Percentiles rank a stretch among this genome's conserved stretches.
Conservation (phyloP, 371 early-diverging fungal genomes). For the Mucor lusitanicus region DNA sequence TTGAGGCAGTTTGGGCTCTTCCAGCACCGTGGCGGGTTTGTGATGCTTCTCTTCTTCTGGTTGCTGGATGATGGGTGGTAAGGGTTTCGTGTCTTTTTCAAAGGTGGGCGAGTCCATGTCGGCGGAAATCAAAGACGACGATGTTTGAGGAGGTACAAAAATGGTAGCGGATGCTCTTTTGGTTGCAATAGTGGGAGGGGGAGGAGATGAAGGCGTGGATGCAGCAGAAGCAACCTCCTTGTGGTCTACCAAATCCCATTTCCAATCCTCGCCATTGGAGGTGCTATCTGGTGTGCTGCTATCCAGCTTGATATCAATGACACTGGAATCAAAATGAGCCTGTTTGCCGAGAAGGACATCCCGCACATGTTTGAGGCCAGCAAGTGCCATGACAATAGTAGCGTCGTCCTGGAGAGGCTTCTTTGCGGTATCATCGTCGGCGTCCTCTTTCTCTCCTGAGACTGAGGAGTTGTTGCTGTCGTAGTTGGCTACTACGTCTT, state of each 20-base stretch:
- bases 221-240: background rate
- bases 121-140: background rate
- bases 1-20: constrained; percentile 3
- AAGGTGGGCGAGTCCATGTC: background rate
- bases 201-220: background rate
- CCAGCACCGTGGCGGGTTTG: background rate
- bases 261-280: constrained; percentile 3
- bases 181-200: background rate
- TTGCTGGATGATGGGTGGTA: constrained; percentile 7
- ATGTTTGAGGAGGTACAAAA: constrained; percentile 3
- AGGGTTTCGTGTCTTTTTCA: constrained; percentile 14
- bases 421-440: background rate
- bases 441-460: background rate
- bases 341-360: constrained; percentile 60
- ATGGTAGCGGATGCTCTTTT: background rate
- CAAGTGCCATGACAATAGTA: constrained; percentile 44
- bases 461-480: constrained; percentile 3
- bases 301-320: constrained; percentile 26
- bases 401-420: constrained; percentile 29
- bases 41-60: background rate
- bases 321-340: constrained; percentile 48
- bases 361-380: constrained; percentile 62
- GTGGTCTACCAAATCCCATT: constrained; percentile 11
- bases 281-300: background rate
- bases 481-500: constrained; percentile 7